Evolutionary conservation across 352 stramenopile species (phyloP).

Genomic region (Phytophthora capsici): DNA sequence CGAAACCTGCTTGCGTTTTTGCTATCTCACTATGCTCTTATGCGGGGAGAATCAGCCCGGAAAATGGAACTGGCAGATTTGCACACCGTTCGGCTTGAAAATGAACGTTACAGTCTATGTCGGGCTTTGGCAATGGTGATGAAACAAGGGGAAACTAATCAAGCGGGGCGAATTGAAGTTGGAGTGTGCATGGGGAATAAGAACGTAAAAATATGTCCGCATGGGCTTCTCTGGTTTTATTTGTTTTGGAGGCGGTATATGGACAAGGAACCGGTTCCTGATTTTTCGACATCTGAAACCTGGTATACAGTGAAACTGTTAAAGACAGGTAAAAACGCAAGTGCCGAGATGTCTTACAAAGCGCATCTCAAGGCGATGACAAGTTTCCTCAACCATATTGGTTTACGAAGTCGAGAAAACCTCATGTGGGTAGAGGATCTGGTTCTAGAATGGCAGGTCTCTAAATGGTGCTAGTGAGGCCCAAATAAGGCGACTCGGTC

Average conservation of each 20-base stretch:
- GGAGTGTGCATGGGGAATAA: constrained; percentile 11
- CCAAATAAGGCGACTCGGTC: background rate
- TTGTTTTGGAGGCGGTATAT: background rate
- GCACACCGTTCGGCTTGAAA: constrained; percentile 3
- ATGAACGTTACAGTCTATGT: constrained; percentile 9
- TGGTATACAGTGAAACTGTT: background rate
- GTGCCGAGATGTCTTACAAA: background rate
- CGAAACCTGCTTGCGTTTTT: constrained; percentile 10
- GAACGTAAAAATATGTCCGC: constrained; percentile 6
- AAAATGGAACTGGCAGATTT: constrained; percentile 10
- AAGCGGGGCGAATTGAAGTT: constrained; percentile 5
- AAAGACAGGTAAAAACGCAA: background rate
- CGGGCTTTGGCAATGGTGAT: constrained; percentile 12
- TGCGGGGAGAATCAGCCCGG: constrained; percentile 2
- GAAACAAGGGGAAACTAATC: constrained; percentile 20
- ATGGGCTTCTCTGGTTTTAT: background rate
- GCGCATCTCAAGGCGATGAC: background rate
- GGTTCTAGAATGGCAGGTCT: background rate
- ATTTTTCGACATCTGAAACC: background rate
- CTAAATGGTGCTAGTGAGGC: background rate
- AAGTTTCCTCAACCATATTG: background rate
- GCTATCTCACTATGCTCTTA: constrained; percentile 10
- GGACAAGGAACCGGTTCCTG: background rate
- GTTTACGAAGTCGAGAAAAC: background rate
- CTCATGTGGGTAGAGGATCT: background rate